Conservation (phyloP, 192 early-diverging fungal genomes). For the Martensiomyces pterosporus region DNA sequence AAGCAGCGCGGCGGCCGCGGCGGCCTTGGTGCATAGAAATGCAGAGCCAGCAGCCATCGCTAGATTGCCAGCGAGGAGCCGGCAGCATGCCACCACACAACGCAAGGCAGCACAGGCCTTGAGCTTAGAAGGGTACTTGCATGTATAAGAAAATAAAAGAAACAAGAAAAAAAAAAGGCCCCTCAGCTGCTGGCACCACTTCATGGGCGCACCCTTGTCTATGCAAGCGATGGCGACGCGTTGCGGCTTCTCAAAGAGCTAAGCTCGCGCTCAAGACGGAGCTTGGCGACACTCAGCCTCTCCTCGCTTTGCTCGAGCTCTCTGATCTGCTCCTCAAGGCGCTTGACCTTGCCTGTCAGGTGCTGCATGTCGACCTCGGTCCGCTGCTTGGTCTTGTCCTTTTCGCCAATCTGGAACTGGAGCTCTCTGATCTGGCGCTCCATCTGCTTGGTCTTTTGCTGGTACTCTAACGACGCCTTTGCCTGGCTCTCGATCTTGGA, state of each 20-base stretch:
- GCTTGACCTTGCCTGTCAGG: constrained; percentile 50
- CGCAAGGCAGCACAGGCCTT: too few relatives aligned
- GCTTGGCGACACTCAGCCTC: constrained; percentile 36
- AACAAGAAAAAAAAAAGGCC: constrained; percentile 6
- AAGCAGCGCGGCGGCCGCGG: constrained; percentile 27
- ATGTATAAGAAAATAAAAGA: constrained; percentile 1
- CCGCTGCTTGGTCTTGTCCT: constrained; percentile 75
- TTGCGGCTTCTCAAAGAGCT: constrained; percentile 40
- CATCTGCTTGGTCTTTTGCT: constrained; percentile 45
- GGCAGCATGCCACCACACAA: too few relatives aligned
- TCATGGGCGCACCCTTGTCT: too few relatives aligned
- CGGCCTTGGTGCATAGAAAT: too few relatives aligned
- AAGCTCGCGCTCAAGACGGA: constrained; percentile 48
- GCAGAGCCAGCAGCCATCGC: too few relatives aligned
- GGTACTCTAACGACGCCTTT: constrained; percentile 41
- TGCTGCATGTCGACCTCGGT: constrained; percentile 67
- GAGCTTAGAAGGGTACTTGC: too few relatives aligned
- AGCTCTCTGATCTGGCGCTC: constrained; percentile 81
- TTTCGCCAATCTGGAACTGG: constrained; percentile 80
- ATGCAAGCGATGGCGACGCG: constrained; percentile 38
- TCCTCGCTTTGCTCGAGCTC: constrained; percentile 43
- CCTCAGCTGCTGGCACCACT: too few relatives aligned
- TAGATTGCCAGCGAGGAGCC: too few relatives aligned
- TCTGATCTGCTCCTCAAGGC: constrained; percentile 42
- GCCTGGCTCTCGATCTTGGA: constrained; percentile 34